phyloP scores from a whole-genome alignment of 2,329 filamentous ascomycete genomes.

The Leptographium wingfieldii region DNA sequence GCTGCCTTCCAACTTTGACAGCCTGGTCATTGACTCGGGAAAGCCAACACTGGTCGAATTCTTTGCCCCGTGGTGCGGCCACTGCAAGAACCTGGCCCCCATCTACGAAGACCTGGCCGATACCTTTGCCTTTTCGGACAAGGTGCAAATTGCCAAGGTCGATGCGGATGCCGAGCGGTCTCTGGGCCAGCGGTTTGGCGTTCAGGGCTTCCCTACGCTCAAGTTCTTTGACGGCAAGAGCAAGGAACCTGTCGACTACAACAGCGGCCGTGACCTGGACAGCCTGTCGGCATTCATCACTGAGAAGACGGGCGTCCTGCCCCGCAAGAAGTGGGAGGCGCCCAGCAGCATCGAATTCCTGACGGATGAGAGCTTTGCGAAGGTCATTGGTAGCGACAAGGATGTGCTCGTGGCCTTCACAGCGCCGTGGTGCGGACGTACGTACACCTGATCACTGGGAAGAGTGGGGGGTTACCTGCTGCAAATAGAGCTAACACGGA shows the following conservation, averaged over 20 bases:
- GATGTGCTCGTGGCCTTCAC: constrained; percentile 93
- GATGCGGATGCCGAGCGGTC: constrained; percentile 82
- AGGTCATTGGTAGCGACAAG: constrained; percentile 70
- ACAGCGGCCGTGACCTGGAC: constrained; percentile 75
- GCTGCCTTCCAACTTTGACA: constrained; percentile 81
- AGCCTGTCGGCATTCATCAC: constrained; percentile 67
- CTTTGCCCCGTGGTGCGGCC: constrained; percentile 97
- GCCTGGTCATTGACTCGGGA: constrained; percentile 75
- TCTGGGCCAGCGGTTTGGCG: constrained; percentile 72
- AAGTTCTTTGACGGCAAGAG: constrained; percentile 98
- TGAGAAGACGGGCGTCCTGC: constrained; percentile 76
- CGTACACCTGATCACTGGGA: constrained; percentile 27
- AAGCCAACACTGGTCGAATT: constrained; percentile 97
- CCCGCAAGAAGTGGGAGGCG: constrained; percentile 61
- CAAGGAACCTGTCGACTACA: constrained; percentile 73
- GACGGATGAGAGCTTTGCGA: constrained; percentile 66
- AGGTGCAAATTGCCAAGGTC: constrained; percentile 86
- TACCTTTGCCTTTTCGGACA: constrained; percentile 56
- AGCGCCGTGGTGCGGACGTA: constrained; percentile 96
- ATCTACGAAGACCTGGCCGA: constrained; percentile 82
- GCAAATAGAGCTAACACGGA: not conserved
- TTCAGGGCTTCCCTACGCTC: constrained; percentile 91
- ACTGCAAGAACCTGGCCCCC: constrained; percentile 96
- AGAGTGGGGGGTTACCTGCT: not conserved
- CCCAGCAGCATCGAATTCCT: constrained; percentile 69